phyloP scores from a whole-genome alignment of 495 filamentous ascomycete genomes.

The Lophium mytilinum region DNA sequence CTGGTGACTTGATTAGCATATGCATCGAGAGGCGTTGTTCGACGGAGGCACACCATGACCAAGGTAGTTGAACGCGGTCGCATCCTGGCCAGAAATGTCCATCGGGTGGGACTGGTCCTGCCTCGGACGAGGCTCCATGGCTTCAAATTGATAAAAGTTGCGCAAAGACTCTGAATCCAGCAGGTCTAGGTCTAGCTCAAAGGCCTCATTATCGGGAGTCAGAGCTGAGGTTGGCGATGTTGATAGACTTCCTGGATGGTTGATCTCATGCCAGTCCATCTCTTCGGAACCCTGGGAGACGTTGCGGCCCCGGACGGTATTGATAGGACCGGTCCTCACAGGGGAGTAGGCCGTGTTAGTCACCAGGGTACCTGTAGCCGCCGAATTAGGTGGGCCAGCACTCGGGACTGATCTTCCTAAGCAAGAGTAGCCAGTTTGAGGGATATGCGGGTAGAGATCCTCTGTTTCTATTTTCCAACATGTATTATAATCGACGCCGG shows the following conservation, averaged over 20 bases:
- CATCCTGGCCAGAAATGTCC: neutral
- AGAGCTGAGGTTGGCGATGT: conserved; percentile 13
- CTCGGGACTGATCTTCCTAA: neutral
- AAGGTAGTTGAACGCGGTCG: neutral
- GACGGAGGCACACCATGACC: neutral
- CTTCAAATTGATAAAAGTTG: conserved; percentile 8
- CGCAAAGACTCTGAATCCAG: conserved; percentile 10
- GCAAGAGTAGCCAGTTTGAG: neutral
- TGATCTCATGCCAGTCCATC: conserved; percentile 16
- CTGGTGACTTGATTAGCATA: neutral
- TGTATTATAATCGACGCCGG: neutral
- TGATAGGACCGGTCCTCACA: neutral
- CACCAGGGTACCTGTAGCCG: neutral
- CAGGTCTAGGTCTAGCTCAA: conserved; percentile 15
- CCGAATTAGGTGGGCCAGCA: neutral
- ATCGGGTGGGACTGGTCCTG: neutral
- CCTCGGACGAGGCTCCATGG: neutral
- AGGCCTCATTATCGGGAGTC: conserved; percentile 19
- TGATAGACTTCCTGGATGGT: conserved; percentile 3
- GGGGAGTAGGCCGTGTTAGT: neutral
- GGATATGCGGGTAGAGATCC: neutral
- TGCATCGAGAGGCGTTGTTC: neutral
- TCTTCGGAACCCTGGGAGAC: conserved; percentile 15
- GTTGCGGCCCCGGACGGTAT: neutral
- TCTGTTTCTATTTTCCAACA: neutral